Conservation (phyloP, 108 stramenopile genomes). For the Bacterosira constricta region DNA sequence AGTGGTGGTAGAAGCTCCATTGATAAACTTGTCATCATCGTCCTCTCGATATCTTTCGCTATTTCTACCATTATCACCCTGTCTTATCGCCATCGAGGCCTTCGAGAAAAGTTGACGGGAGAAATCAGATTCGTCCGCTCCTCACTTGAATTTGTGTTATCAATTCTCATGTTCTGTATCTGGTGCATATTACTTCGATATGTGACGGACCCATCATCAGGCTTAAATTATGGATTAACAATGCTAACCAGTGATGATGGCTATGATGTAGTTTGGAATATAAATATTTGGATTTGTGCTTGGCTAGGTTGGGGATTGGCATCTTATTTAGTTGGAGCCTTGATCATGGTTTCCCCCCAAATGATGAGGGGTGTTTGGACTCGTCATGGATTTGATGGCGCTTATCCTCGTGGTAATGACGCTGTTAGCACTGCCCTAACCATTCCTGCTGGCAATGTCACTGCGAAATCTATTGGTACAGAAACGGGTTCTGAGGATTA, state of each 20-base stretch:
- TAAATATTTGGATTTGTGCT: slow-evolving; percentile 28
- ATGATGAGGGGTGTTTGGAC: slow-evolving; percentile 18
- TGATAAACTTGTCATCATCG: slow-evolving; percentile 16
- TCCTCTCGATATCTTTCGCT: slow-evolving; percentile 20
- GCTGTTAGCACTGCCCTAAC: neutral
- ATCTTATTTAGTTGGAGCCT: slow-evolving; percentile 26
- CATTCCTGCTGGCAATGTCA: neutral
- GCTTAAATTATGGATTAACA: slow-evolving; percentile 1
- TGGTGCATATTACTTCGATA: slow-evolving; percentile 33
- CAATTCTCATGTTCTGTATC: slow-evolving; percentile 17
- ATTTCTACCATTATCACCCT: slow-evolving; percentile 16
- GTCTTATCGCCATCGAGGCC: slow-evolving; percentile 30
- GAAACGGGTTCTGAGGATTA: neutral
- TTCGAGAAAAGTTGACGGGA: slow-evolving; percentile 24
- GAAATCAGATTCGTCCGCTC: neutral
- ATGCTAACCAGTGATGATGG: slow-evolving; percentile 3
- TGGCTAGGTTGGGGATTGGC: slow-evolving; percentile 31
- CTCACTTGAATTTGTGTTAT: slow-evolving; percentile 24
- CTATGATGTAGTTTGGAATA: slow-evolving; percentile 25
- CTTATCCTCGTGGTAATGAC: neutral
- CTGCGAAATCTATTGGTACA: neutral
- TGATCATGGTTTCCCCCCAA: slow-evolving; percentile 24
- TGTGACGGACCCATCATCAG: slow-evolving; percentile 25
- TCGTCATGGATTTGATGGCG: neutral
- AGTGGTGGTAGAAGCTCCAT: neutral